Evolutionary conservation across 495 filamentous ascomycete genomes (phyloP).

Genomic region (Lophiotrema nucula): DNA sequence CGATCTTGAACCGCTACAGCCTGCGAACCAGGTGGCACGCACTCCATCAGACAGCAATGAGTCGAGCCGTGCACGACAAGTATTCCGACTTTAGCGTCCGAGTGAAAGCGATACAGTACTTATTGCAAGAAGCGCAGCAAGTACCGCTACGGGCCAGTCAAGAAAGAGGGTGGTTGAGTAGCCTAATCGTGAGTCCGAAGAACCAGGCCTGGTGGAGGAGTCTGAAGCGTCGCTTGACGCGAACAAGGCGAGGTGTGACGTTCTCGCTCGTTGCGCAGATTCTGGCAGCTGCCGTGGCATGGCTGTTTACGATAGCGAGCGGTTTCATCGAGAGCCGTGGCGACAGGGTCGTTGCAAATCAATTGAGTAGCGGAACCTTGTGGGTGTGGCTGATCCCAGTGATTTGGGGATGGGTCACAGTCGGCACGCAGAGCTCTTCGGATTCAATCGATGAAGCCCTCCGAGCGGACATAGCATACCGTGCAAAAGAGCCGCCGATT

Average conservation of each 20-base stretch:
- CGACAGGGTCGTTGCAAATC: conserved; percentile 17
- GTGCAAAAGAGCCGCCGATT: conserved; percentile 22
- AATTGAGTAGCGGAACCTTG: conserved; percentile 27
- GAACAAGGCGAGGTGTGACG: conserved; percentile 24
- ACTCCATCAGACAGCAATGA: conserved; percentile 11
- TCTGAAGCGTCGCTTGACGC: conserved; percentile 8
- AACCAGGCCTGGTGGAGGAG: conserved; percentile 27
- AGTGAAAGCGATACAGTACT: conserved; percentile 19
- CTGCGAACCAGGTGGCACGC: conserved; percentile 15
- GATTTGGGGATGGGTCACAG: conserved; percentile 31
- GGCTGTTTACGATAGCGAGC: conserved; percentile 26
- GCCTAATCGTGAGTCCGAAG: conserved; percentile 29
- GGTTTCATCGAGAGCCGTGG: conserved; percentile 16
- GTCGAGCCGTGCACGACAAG: conserved; percentile 7
- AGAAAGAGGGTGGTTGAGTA: conserved; percentile 27
- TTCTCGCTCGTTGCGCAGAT: conserved; percentile 30
- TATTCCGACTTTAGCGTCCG: conserved; percentile 18
- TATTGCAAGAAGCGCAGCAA: conserved; percentile 34
- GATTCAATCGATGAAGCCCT: conserved; percentile 27
- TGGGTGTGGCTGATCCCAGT: conserved; percentile 34
- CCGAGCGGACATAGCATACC: conserved; percentile 16
- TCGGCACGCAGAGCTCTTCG: conserved; percentile 21
- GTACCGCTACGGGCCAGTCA: conserved; percentile 25
- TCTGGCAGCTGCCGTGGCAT: conserved; percentile 22
- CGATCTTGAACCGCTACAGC: conserved; percentile 32